Evolutionary conservation across 78 protist genomes (phyloP).

Genomic region (Reticulomyxa filosa): DNA sequence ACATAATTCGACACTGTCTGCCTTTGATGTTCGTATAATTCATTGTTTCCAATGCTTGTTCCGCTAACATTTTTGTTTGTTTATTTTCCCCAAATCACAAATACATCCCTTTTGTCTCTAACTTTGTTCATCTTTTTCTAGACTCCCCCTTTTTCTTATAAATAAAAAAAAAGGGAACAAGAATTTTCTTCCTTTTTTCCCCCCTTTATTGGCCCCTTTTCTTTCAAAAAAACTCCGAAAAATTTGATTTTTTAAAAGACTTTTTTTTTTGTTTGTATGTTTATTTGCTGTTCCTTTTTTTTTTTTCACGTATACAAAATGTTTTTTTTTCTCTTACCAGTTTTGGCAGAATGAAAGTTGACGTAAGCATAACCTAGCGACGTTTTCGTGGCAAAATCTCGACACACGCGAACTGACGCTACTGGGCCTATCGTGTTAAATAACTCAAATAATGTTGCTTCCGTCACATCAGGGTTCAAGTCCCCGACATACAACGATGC

Average conservation of each 20-base stretch:
- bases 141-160: too few species aligned
- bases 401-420: slow-evolving; percentile 70
- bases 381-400: slow-evolving; percentile 66
- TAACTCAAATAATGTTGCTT: slow-evolving; percentile 52
- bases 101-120: too few species aligned
- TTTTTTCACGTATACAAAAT: too few species aligned
- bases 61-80: slow-evolving; percentile 69
- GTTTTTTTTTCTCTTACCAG: slow-evolving; percentile 19
- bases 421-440: slow-evolving; percentile 71
- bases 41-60: slow-evolving; percentile 76
- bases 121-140: too few species aligned
- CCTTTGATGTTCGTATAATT: slow-evolving; percentile 66
- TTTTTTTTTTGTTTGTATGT: too few species aligned
- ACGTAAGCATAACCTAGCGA: slow-evolving; percentile 92
- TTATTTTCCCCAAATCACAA: too few species aligned
- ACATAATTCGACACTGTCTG: slow-evolving; percentile 85
- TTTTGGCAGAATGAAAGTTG: slow-evolving; percentile 62
- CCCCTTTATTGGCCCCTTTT: too few species aligned
- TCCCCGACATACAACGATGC: slow-evolving; percentile 64
- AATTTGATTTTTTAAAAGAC: too few species aligned
- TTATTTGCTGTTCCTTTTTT: too few species aligned
- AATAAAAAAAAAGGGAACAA: too few species aligned
- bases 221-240: too few species aligned
- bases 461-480: slow-evolving; percentile 46
- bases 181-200: too few species aligned